Conservation (phyloP, 208 protist genomes). For the Strigomonas oncopelti region DNA sequence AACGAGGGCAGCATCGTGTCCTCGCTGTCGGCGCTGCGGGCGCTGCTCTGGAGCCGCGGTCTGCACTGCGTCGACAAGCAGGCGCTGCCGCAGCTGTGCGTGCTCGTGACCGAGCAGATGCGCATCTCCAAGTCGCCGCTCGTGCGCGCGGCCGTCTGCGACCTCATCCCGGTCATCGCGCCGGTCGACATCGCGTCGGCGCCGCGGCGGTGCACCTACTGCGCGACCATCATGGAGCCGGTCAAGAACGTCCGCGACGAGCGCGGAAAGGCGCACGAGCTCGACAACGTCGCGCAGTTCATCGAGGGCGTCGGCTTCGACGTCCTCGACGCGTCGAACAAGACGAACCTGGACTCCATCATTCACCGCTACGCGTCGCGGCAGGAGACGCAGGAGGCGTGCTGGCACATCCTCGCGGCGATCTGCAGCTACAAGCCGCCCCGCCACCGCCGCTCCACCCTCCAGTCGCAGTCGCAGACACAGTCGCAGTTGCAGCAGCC, state of each 20-base stretch:
- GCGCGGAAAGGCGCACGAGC: constrained; percentile 67
- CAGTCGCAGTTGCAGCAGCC: background rate
- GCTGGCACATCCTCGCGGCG: constrained; percentile 82
- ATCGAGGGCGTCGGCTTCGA: constrained; percentile 78
- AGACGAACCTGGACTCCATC: constrained; percentile 85
- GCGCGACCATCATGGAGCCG: constrained; percentile 87
- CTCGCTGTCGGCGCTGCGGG: constrained; percentile 65
- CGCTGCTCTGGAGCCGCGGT: constrained; percentile 71
- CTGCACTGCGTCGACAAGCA: constrained; percentile 76
- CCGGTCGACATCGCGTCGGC: constrained; percentile 64
- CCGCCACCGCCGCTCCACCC: background rate
- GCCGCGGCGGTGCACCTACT: constrained; percentile 69
- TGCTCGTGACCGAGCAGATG: constrained; percentile 83
- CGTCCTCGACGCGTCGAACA: constrained; percentile 76
- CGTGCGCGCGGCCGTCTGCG: constrained; percentile 76
- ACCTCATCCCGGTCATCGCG: constrained; percentile 85
- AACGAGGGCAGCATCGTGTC: constrained; percentile 80
- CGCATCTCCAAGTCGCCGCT: constrained; percentile 71
- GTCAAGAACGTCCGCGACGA: constrained; percentile 90
- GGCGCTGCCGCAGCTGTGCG: constrained; percentile 70
- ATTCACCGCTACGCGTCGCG: constrained; percentile 84
- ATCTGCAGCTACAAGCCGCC: constrained; percentile 22
- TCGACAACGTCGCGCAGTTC: constrained; percentile 80
- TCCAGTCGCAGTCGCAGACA: background rate
- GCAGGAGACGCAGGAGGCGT: constrained; percentile 80